phyloP scores from a whole-genome alignment of 352 stramenopile species.

The Phytophthora colocasiae region DNA sequence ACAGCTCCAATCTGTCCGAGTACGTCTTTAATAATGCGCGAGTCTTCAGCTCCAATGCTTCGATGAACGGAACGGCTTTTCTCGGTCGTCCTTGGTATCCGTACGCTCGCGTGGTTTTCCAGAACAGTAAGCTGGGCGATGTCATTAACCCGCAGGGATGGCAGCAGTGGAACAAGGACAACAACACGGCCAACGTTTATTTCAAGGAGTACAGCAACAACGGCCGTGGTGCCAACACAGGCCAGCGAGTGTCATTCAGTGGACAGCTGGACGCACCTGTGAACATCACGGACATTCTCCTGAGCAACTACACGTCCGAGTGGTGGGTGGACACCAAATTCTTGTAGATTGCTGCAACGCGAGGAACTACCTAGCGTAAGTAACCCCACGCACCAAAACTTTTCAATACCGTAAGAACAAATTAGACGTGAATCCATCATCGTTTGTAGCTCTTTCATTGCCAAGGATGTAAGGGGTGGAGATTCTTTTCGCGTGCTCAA shows the following conservation, averaged over 20 bases:
- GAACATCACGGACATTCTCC: constrained; percentile 10
- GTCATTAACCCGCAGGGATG: constrained; percentile 12
- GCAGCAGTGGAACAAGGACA: constrained; percentile 9
- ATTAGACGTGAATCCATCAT: background rate
- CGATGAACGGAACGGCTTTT: constrained; percentile 13
- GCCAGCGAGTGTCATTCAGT: constrained; percentile 7
- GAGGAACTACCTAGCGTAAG: too few relatives aligned
- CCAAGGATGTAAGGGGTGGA: too few relatives aligned
- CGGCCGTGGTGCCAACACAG: background rate
- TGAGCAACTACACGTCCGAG: background rate
- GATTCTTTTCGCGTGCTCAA: too few relatives aligned
- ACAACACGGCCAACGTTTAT: constrained; percentile 17
- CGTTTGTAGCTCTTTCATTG: too few relatives aligned
- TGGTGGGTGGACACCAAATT: constrained; percentile 21
- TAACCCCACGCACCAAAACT: background rate
- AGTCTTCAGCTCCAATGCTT: constrained; percentile 8
- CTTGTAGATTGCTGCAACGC: background rate
- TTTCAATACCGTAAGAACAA: constrained; percentile 13
- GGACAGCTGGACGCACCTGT: constrained; percentile 11
- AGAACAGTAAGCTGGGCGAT: constrained; percentile 19
- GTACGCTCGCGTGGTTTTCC: constrained; percentile 16
- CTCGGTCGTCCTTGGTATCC: constrained; percentile 12
- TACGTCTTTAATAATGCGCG: constrained; percentile 18
- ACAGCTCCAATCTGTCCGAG: constrained; percentile 17
- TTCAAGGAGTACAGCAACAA: constrained; percentile 29